Base-by-base conservation (phyloP, 352 stramenopile species). In the Pythium utonaiense region DNA sequence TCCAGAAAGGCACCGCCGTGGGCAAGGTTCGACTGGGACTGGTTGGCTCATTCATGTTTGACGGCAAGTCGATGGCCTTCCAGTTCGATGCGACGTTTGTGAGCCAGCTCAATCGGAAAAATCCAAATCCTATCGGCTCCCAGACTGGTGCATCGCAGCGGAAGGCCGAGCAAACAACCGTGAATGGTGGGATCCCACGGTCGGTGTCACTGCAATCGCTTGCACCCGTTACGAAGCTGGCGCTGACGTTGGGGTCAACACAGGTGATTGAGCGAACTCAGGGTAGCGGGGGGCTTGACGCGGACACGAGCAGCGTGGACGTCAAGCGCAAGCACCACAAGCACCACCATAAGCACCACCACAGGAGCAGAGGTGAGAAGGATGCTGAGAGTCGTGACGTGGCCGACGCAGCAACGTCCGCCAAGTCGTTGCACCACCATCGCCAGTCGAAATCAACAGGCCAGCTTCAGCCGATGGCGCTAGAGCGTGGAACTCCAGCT, bases 41-140 rank as follows among this genome's bases (percentile, higher is more conserved):
- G 19, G 65, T 80, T 13, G 79, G 79, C 8, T 59, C 30, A 6
- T 73, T 89, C 21, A 41, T 45, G n/a, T 64, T 86, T 10, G 77
- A 86, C 14, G 77, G 72, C 6, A 71, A 61, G 42, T n/a, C 68
- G 5, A 31, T 87, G 12, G 69, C 62, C 10, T 87, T 89, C 57
- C 59, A 53, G 2, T 89, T 85, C 58, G 70, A 83, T 30, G 13
- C 61, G 17, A 55, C 27, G 9, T 77, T 89, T 49, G 51, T 78
- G 36, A 44, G 36, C 36, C 36, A 44, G 16, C 36, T 44, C 36
- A 24, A 6, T 5, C 13, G 36, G 9, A 44, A 44, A 17, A 21
- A 17, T 17, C 8, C 31, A 8, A 24, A 1, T 17, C 10, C 24
- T 14, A 10, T 3, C n/a, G 53, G 27, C 10, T 19, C 40, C 16